A percentile compares a stretch with the other conserved stretches of the same genome.
phyloP scores from a whole-genome alignment of 2,329 filamentous ascomycete genomes.

The Alternaria dauci region DNA sequence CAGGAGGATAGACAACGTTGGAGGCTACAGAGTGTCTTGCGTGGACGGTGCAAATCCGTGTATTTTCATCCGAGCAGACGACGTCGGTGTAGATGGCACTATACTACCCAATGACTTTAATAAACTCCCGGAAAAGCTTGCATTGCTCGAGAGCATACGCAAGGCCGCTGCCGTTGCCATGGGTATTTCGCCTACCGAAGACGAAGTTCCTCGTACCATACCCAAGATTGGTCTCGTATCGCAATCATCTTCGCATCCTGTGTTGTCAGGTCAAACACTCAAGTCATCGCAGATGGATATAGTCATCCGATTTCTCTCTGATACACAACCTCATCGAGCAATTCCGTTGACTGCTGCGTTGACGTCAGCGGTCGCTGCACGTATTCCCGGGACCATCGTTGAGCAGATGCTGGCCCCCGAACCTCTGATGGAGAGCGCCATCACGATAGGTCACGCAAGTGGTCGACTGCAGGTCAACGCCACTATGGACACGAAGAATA shows the following conservation, averaged over 20 bases:
- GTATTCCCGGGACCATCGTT: slow-evolving; percentile 49
- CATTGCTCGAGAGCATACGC: slow-evolving; percentile 65
- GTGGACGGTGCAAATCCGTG: slow-evolving; percentile 72
- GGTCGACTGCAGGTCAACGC: slow-evolving; percentile 50
- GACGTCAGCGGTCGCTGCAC: slow-evolving; percentile 53
- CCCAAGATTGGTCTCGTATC: slow-evolving; percentile 70
- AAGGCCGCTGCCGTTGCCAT: slow-evolving; percentile 66
- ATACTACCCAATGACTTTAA: slow-evolving; percentile 65
- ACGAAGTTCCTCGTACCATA: slow-evolving; percentile 63
- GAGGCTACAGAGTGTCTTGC: slow-evolving; percentile 62
- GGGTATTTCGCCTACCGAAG: slow-evolving; percentile 62
- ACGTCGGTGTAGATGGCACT: slow-evolving; percentile 60
- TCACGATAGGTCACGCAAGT: slow-evolving; percentile 54
- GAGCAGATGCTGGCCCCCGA: slow-evolving; percentile 39
- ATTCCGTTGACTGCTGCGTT: slow-evolving; percentile 55
- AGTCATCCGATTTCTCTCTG: slow-evolving; percentile 55
- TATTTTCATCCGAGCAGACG: slow-evolving; percentile 66
- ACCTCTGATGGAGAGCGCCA: slow-evolving; percentile 35
- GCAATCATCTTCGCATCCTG: slow-evolving; percentile 46
- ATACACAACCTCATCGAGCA: slow-evolving; percentile 55
- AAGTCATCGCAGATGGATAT: slow-evolving; percentile 49
- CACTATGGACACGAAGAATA: slow-evolving; percentile 38
- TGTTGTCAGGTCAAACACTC: slow-evolving; percentile 52
- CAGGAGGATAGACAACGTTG: slow-evolving; percentile 61
- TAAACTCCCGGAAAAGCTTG: slow-evolving; percentile 59